Evolutionary conservation across 768 basidiomycete species (phyloP), one percentile per base, ranked within the genome.

Genomic region (Lentinula guzmanii): DNA sequence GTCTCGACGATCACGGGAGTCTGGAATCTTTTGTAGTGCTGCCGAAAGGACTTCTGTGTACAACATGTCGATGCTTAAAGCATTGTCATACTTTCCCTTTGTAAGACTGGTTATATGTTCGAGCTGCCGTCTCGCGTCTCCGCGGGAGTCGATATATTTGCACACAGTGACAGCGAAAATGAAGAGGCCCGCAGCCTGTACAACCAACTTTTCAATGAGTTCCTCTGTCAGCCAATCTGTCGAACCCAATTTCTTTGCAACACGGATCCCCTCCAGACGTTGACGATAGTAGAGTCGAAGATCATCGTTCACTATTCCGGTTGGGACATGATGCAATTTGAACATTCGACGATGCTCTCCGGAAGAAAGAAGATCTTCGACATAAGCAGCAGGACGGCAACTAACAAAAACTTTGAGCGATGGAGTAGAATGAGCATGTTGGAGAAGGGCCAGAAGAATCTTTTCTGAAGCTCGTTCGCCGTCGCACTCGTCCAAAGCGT

Each of bases 401-500:
- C 55, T 56, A 31, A 56, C 55, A 15, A 41, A 43, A 5, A 56
- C 37, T 41, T 55, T 55, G 11, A 55, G 24, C 11, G 54, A 55
- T 7, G 54, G 39, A 55, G 21, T 28, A 39, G 18, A 42, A 33
- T 28, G 24, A 6, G 33, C 41, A 43, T 56, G 55, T 39, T 45
- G 55, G 13, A 56, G 55, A 33, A 56, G 39, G 43, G 41, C 55
- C 39, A 56, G 31, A 43, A 56, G 55, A 11, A 56, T 28, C 24
- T 56, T 56, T 6, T 56, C 55, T 15, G 41, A 43, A 24, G 55
- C 24, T 16, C 55, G 41, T 16, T 56, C 41, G 28, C 41, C 55
- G 39, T 56, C 37, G 41, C 41, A 56, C 41, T 56, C 55, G n/a
- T 56, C 55, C 16, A 56, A 16, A 10, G 55, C 55, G 55, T 56